Conservation (phyloP, 2,329 filamentous ascomycete genomes). For the Neonectria hederae region DNA sequence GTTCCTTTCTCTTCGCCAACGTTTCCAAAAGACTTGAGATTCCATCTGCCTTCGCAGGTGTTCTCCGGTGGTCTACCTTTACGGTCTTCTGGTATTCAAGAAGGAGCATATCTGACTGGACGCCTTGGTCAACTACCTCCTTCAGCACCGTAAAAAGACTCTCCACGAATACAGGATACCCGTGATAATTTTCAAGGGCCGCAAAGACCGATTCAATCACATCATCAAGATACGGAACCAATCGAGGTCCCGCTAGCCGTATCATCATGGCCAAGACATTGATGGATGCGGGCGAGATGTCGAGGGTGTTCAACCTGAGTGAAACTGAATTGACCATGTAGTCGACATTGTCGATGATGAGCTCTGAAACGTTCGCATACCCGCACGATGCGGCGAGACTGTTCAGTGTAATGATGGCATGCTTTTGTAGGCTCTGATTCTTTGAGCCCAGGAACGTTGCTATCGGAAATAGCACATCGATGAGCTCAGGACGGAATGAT, state of each 20-base stretch:
- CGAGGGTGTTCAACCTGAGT: conserved; percentile 87
- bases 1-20: conserved; percentile 63
- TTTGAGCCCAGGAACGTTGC: conserved; percentile 84
- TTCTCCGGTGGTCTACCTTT: conserved; percentile 55
- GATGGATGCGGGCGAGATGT: conserved; percentile 89
- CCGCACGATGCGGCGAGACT: conserved; percentile 78
- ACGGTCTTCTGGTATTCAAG: conserved; percentile 52
- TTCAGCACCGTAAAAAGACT: conserved; percentile 83
- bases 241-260: conserved; percentile 78
- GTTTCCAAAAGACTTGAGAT: conserved; percentile 62
- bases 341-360: conserved; percentile 92
- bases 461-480: conserved; percentile 92
- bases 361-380: conserved; percentile 76
- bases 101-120: conserved; percentile 64
- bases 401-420: conserved; percentile 86
- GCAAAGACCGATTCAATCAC: conserved; percentile 91
- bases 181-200: conserved; percentile 93
- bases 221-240: conserved; percentile 92
- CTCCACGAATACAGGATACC: conserved; percentile 87
- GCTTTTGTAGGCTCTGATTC: conserved; percentile 73
- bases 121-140: conserved; percentile 84
- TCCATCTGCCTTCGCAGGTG: conserved; percentile 43
- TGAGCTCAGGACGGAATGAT: conserved; percentile 83
- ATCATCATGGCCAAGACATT: conserved; percentile 96
- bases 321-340: conserved; percentile 96